phyloP scores from a whole-genome alignment of 2,329 filamentous ascomycete genomes.

The Pseudocercospora macadamiae region DNA sequence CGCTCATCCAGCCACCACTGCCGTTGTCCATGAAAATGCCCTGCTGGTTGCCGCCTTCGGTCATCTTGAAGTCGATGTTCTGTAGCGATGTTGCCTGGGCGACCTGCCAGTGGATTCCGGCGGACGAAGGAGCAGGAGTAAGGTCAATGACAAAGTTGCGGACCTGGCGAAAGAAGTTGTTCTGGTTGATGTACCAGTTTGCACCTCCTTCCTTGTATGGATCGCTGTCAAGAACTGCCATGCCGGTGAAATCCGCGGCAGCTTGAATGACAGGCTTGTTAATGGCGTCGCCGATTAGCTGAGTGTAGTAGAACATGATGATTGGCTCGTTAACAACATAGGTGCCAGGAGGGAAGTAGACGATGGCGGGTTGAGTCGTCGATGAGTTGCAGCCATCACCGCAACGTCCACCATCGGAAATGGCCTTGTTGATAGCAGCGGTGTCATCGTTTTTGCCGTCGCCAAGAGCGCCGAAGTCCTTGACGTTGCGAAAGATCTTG shows the following conservation, averaged over 20 bases:
- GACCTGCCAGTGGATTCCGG: slow-evolving; percentile 58
- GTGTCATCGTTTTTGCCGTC: slow-evolving; percentile 80
- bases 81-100: slow-evolving; percentile 63
- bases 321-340: slow-evolving; percentile 81
- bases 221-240: slow-evolving; percentile 86
- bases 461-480: slow-evolving; percentile 47
- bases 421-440: slow-evolving; percentile 80
- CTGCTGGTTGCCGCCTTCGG: slow-evolving; percentile 52
- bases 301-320: slow-evolving; percentile 88
- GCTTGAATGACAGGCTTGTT: slow-evolving; percentile 67
- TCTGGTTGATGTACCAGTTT: slow-evolving; percentile 58
- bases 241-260: slow-evolving; percentile 68
- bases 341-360: slow-evolving; percentile 89
- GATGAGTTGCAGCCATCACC: slow-evolving; percentile 79
- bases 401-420: slow-evolving; percentile 67
- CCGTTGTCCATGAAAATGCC: slow-evolving; percentile 42
- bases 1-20: slow-evolving; percentile 54
- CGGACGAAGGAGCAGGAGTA: slow-evolving; percentile 39
- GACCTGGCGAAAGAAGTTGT: slow-evolving; percentile 60
- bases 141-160: slow-evolving; percentile 59
- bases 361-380: slow-evolving; percentile 79
- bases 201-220: slow-evolving; percentile 68
- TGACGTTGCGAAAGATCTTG: slow-evolving; percentile 60
- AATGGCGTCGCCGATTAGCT: slow-evolving; percentile 80
- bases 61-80: slow-evolving; percentile 64